Percentiles rank a stretch among this genome's conserved stretches.
These are phyloP conservation scores for Trypethelium eluteriae DNA, from an alignment of 495 filamentous ascomycete genomes.

Conservation along the genomic window DNA sequence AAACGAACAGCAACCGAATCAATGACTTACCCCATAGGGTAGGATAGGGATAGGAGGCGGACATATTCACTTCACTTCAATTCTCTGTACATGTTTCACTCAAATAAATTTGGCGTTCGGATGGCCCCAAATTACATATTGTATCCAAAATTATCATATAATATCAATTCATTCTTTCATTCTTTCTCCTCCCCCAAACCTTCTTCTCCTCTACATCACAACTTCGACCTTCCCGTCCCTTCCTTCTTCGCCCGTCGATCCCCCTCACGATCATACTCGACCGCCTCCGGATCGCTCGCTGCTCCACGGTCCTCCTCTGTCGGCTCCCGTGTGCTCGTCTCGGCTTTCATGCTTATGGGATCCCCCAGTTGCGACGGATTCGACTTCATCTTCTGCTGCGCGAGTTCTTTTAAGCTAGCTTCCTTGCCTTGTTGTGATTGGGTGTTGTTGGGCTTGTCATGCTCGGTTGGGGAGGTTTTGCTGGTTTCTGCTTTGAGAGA, in stretches of 20 bases:
- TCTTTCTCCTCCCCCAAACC: background rate
- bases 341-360: conserved; percentile 28
- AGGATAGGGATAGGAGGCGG: too few relatives aligned
- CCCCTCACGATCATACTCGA: conserved; percentile 13
- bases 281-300: conserved; percentile 5
- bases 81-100: conserved; percentile 2
- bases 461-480: conserved; percentile 18
- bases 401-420: conserved; percentile 17
- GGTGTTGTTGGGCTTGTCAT: conserved; percentile 19
- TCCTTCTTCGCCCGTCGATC: conserved; percentile 13
- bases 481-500: conserved; percentile 25
- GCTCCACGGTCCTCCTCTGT: conserved; percentile 27
- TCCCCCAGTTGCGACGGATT: conserved; percentile 25
- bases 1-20: conserved; percentile 5
- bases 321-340: conserved; percentile 22
- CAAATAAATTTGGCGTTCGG: background rate
- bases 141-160: background rate
- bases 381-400: conserved; percentile 18
- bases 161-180: background rate
- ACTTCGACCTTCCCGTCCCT: background rate
- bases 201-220: background rate
- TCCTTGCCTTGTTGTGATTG: background rate
- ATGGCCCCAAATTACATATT: background rate
- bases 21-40: too few relatives aligned
- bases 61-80: background rate